phyloP scores from a whole-genome alignment of 129 eudicot genomes.

The Erigeron canadensis region DNA sequence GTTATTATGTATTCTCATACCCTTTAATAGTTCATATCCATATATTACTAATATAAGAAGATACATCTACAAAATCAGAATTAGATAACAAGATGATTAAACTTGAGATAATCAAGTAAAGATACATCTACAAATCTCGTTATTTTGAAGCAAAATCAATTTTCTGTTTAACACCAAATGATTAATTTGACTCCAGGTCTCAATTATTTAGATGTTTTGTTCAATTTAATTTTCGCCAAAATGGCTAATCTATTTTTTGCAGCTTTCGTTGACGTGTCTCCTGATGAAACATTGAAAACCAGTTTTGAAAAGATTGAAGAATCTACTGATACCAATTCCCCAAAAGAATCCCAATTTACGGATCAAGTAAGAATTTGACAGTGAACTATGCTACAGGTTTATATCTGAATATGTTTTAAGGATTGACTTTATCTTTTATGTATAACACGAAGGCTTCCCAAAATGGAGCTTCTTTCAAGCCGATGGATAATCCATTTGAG shows the following conservation, averaged over 20 bases:
- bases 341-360: conserved; percentile 41
- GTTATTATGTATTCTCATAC: not conserved
- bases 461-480: conserved; percentile 71
- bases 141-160: not conserved
- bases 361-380: conserved; percentile 46
- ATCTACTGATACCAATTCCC: conserved; percentile 43
- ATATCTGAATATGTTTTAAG: not conserved
- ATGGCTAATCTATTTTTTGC: conserved; percentile 13
- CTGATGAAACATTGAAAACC: conserved; percentile 70
- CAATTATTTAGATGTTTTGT: not conserved
- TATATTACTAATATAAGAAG: not conserved
- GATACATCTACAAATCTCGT: no score
- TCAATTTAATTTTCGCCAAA: not conserved
- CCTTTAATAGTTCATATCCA: not conserved
- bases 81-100: not conserved
- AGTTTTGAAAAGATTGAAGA: conserved; percentile 60
- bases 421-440: not conserved
- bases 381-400: conserved; percentile 9
- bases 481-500: conserved; percentile 43
- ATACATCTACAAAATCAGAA: no score
- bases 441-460: conserved; percentile 49
- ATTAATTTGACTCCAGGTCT: not conserved
- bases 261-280: conserved; percentile 95
- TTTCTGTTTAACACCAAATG: not conserved
- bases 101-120: not conserved